phyloP scores from a whole-genome alignment of 345 rosid genomes.

The Punica granatum region DNA sequence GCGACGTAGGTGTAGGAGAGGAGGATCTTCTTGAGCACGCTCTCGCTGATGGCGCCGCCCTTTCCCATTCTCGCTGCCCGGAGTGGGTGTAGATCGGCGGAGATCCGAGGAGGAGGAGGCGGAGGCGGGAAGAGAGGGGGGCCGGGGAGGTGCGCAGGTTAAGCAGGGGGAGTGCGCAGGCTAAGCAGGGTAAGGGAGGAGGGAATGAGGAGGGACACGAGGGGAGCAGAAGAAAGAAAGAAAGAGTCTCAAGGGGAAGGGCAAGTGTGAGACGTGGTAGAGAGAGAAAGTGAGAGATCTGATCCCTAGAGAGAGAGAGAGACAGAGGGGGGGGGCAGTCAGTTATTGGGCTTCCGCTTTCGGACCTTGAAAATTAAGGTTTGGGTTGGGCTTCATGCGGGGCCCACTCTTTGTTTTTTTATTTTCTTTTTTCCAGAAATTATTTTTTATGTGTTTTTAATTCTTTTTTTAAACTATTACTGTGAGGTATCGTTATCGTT shows the following conservation, averaged over 20 bases:
- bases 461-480: too few relatives aligned
- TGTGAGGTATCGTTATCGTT: too few relatives aligned
- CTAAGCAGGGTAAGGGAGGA: too few relatives aligned
- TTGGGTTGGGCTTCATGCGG: background rate
- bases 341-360: background rate
- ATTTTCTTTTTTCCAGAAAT: too few relatives aligned
- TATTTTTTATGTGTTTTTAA: too few relatives aligned
- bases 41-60: slow-evolving; percentile 75
- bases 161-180: slow-evolving; percentile 1
- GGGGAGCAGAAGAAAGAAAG: slow-evolving; percentile 2
- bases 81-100: background rate
- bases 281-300: background rate
- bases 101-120: background rate
- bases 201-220: background rate
- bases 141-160: slow-evolving; percentile 8
- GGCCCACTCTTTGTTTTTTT: background rate
- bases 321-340: too few relatives aligned
- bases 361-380: background rate
- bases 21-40: slow-evolving; percentile 78
- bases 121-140: background rate
- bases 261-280: background rate
- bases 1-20: slow-evolving; percentile 90
- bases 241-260: background rate
- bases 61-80: slow-evolving; percentile 56
- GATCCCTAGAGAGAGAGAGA: background rate